Evolutionary conservation across 2,329 filamentous ascomycete species (phyloP), one percentile per base, ranked within the genome.

Genomic region (Erysiphe pisi): DNA sequence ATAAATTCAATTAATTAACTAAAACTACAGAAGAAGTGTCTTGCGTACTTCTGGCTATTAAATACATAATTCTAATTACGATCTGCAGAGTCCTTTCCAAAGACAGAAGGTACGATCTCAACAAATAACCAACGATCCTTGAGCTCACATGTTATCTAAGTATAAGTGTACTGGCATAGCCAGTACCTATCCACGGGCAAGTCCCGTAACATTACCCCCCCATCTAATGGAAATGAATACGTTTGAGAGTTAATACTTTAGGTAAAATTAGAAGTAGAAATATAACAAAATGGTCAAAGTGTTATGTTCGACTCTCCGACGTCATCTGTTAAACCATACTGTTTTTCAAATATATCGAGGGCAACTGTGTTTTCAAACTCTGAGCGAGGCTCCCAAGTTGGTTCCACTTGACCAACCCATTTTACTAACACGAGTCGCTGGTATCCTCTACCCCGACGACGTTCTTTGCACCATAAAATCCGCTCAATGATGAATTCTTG

Each of bases 321-420:
- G 22, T 71, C 25, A 12, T 71, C 28, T 2, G 3, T 22, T 20
- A 36, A 40, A 20, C 31, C 18, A 28, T 71, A 71, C 12, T 25
- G 45, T 20, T 45, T 6, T 45, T 71, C 68, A 45, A 71, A 71
- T 45, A 20, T 28, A 65, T 65, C 61, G 28, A 65, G 61, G 61
- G 61, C 61, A 7, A 16, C 2, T 6, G 22, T 65, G 18, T 71
- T 20, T 45, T 71, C 68, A 7, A 71, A 71, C 25, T 43, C 68
- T 40, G 68, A 71, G 16, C 28, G 4, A 40, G 28, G 68, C 43
- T 71, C 68, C 68, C 68, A 71, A 6, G 36, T 71, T 25, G 28
- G 68, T 45, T 71, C 68, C 22, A 22, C 20, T 22, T 71, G 68
- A 9, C 40, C 68, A 22, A 40, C 18, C 31, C 68, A 71, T 71